Evolutionary conservation across 495 filamentous ascomycete genomes (phyloP).

Genomic region (Trichoderma gamsii): DNA sequence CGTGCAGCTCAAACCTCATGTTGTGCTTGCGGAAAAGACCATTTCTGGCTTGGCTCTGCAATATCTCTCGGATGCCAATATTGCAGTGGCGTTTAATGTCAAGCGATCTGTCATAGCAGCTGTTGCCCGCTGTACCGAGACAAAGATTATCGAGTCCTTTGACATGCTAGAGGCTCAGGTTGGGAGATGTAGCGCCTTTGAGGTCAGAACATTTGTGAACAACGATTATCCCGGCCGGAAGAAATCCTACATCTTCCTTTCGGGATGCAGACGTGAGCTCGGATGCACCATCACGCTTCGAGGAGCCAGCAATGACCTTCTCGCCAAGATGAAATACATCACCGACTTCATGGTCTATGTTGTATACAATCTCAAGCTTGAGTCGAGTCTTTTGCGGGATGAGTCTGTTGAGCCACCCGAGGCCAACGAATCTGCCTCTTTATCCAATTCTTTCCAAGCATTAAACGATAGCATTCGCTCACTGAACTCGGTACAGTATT

Average conservation of each 20-base stretch:
- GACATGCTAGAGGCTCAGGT: slow-evolving; percentile 82
- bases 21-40: slow-evolving; percentile 83
- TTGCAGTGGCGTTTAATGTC: slow-evolving; percentile 91
- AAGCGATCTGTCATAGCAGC: slow-evolving; percentile 93
- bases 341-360: slow-evolving; percentile 99
- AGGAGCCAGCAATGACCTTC: slow-evolving; percentile 61
- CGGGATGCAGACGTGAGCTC: slow-evolving; percentile 84
- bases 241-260: slow-evolving; percentile 94
- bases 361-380: slow-evolving; percentile 93
- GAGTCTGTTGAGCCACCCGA: slow-evolving; percentile 80
- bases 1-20: slow-evolving; percentile 69
- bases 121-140: slow-evolving; percentile 83
- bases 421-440: slow-evolving; percentile 27
- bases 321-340: slow-evolving; percentile 81
- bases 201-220: slow-evolving; percentile 90
- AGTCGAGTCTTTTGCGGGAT: slow-evolving; percentile 93
- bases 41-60: slow-evolving; percentile 87
- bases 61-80: slow-evolving; percentile 77
- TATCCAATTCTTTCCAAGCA: slow-evolving; percentile 21
- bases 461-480: slow-evolving; percentile 24
- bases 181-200: slow-evolving; percentile 78
- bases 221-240: slow-evolving; percentile 62
- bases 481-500: not conserved
- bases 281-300: slow-evolving; percentile 95
- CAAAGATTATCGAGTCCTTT: slow-evolving; percentile 87